phyloP scores from a whole-genome alignment of 352 stramenopile species.

The Phytophthora aleatoria region DNA sequence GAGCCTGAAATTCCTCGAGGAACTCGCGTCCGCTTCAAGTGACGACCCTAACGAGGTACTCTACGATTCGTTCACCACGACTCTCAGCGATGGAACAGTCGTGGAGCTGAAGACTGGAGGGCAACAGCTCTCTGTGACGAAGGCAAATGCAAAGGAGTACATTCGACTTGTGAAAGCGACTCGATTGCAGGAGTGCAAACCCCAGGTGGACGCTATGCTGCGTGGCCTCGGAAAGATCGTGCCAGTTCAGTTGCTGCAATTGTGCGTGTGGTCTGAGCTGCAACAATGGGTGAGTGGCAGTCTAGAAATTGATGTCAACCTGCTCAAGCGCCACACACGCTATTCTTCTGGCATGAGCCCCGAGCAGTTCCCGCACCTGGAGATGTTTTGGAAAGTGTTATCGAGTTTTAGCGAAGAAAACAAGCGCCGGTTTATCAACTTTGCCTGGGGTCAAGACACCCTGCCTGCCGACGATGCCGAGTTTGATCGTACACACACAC shows the following conservation, averaged over 20 bases:
- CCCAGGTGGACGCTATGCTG: constrained; percentile 77
- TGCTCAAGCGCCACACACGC: constrained; percentile 81
- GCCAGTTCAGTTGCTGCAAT: constrained; percentile 62
- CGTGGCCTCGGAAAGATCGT: constrained; percentile 73
- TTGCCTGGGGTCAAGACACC: constrained; percentile 85
- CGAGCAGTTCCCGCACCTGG: constrained; percentile 71
- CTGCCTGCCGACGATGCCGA: constrained; percentile 77
- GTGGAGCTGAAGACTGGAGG: constrained; percentile 68
- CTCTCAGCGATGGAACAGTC: constrained; percentile 65
- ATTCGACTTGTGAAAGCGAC: constrained; percentile 62
- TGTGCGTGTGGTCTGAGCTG: constrained; percentile 82
- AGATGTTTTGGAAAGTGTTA: constrained; percentile 80
- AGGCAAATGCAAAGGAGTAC: constrained; percentile 76
- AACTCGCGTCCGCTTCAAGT: constrained; percentile 15
- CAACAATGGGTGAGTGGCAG: constrained; percentile 83
- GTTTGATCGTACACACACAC: constrained; percentile 79
- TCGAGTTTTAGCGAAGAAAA: constrained; percentile 68
- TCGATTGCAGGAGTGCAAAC: constrained; percentile 74
- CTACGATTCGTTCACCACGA: constrained; percentile 76
- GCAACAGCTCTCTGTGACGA: constrained; percentile 57
- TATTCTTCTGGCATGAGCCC: constrained; percentile 82
- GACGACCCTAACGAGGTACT: constrained; percentile 40
- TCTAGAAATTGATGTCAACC: constrained; percentile 71
- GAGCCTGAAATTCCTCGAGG: constrained; percentile 53
- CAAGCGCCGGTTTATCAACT: constrained; percentile 86